phyloP scores from a whole-genome alignment of 2,329 filamentous ascomycete genomes.

The Xylariaceae sp. region DNA sequence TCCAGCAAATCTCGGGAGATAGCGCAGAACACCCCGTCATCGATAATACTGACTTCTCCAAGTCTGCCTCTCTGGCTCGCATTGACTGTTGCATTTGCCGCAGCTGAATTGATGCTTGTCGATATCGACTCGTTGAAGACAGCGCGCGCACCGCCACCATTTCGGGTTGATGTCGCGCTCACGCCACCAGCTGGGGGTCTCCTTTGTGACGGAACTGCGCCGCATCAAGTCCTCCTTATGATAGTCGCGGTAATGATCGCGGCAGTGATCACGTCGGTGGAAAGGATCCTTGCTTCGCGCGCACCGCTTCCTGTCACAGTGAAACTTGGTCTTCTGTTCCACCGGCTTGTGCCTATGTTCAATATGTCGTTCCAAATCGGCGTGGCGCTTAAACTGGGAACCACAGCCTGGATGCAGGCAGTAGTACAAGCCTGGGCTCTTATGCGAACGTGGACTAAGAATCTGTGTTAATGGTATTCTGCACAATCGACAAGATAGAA shows the following conservation, averaged over 20 bases:
- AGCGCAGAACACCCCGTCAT: not conserved
- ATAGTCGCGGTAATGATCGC: slow-evolving; percentile 53
- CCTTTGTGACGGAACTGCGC: slow-evolving; percentile 21
- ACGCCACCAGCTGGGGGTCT: slow-evolving; percentile 36
- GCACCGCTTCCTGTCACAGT: slow-evolving; percentile 52
- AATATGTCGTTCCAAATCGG: slow-evolving; percentile 53
- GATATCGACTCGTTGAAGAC: slow-evolving; percentile 44
- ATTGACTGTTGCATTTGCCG: slow-evolving; percentile 41
- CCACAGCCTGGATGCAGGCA: slow-evolving; percentile 33
- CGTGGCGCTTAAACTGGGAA: slow-evolving; percentile 46
- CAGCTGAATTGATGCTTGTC: slow-evolving; percentile 42
- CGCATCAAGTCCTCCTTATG: slow-evolving; percentile 47
- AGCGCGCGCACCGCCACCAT: slow-evolving; percentile 55
- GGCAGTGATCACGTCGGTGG: slow-evolving; percentile 52
- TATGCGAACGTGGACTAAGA: slow-evolving; percentile 14
- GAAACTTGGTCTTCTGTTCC: slow-evolving; percentile 39
- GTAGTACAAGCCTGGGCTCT: slow-evolving; percentile 13
- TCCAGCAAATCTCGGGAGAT: too few relatives aligned
- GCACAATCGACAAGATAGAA: not conserved
- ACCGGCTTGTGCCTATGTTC: slow-evolving; percentile 44
- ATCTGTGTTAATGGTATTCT: not conserved
- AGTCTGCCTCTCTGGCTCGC: slow-evolving; percentile 39
- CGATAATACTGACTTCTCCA: slow-evolving; percentile 7
- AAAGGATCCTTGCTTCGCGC: slow-evolving; percentile 44
- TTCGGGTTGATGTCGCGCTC: slow-evolving; percentile 35